Base-by-base conservation (phyloP, 129 eudicot species). In the Flaveria trinervia region DNA sequence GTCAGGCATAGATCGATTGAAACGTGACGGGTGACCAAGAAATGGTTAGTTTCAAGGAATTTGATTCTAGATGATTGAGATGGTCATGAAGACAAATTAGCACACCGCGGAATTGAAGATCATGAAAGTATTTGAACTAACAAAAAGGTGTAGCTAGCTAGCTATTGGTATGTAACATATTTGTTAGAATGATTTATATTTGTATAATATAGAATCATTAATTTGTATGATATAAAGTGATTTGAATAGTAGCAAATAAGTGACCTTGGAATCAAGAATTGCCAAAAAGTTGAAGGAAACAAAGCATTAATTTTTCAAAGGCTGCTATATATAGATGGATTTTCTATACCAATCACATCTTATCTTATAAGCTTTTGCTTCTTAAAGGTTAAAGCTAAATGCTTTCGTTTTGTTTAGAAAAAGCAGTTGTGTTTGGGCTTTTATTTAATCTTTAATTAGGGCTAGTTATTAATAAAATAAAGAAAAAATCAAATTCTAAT, bases 1-100 rank as follows among this genome's bases (percentile, higher is more conserved):
- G 92, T 59, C 83, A 83, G 68, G 92, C 79, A n/a, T 81, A 87
- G 78, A 25, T 33, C 1, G 14, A 11, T 11, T 1, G 54, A 12
- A 3, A 45, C 13, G 50, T 45, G 50, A 36, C 2, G 13, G 11
- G 50, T 45, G 50, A 9, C 50, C 13, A 44, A 10, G 2, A 11
- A 14, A 11, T 3, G 6, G 54, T 12, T 11, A 2, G 16, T 49
- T 49, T 7, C 54, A 49, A 49, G 54, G 14, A 14, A 49, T 49
- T 49, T 14, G 54, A 15, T 2, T 49, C 54, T 49, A 49, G 14
- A 49, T 12, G 50, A 9, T 1, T 10, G 2, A 45, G 14, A 45
- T 45, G 50, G 50, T 45, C 11, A 45, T 45, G 50, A 14, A 45
- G 13, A 14, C 50, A 8, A 45, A 45, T 8, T 45, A 45, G 8